These are phyloP conservation scores for Physcia stellaris DNA, from an alignment of 495 filamentous ascomycete species.

Conservation along the genomic window DNA sequence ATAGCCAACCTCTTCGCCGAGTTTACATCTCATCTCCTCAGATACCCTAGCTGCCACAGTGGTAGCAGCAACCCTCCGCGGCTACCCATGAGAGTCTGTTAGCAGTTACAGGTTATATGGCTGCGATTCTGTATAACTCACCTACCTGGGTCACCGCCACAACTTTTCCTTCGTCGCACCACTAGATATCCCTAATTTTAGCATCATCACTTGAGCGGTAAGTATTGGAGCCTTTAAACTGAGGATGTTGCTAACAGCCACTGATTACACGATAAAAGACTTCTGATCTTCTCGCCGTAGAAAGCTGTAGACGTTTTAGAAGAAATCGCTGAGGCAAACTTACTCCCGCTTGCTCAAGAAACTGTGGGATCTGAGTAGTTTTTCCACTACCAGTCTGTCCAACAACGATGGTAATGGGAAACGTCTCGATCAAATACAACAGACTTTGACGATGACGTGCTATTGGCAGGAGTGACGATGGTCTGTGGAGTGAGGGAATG, in stretches of 20 bases:
- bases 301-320: too few relatives aligned
- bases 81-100: conserved; percentile 29
- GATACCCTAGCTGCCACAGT: conserved; percentile 88
- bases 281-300: too few relatives aligned
- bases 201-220: too few relatives aligned
- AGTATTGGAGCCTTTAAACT: too few relatives aligned
- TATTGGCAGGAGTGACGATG: conserved; percentile 63
- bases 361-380: conserved; percentile 85
- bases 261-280: too few relatives aligned
- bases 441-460: conserved; percentile 57
- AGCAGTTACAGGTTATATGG: background rate
- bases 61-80: conserved; percentile 94
- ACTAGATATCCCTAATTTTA: too few relatives aligned
- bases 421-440: conserved; percentile 67
- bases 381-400: conserved; percentile 84
- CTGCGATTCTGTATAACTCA: conserved; percentile 6
- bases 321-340: too few relatives aligned
- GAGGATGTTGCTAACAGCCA: too few relatives aligned
- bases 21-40: conserved; percentile 82
- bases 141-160: conserved; percentile 86
- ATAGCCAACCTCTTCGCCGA: conserved; percentile 91
- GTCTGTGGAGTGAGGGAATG: conserved; percentile 67
- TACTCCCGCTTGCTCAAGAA: conserved; percentile 70
- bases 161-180: conserved; percentile 69
- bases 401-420: conserved; percentile 69